Base-by-base conservation (phyloP, 1,284 basidiomycete genomes). In the Cystobasidiaceae sp. region DNA sequence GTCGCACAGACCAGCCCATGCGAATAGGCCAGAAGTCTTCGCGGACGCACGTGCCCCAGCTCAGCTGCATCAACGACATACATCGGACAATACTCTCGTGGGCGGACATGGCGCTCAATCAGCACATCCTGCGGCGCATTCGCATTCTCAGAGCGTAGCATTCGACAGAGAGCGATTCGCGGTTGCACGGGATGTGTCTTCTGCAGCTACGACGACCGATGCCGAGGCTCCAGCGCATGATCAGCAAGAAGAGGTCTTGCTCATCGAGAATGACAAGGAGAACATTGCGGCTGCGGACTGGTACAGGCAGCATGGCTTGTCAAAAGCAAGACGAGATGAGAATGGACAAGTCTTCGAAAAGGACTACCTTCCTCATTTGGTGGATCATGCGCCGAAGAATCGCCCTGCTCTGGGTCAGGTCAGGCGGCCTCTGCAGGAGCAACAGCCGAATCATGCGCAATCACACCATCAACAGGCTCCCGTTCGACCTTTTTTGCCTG, bases 381-480 rank as follows among this genome's bases (percentile, higher is more conserved):
- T n/a, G n/a, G n/a, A n/a, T 39, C 50, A 52, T 15, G 50, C 30
- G 3, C 15, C 33, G 15, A 56, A 60, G 17, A 2, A 44, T 28
- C 49, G 60, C 13, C 49, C 11, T 19, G 37, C 45, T 9, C 27
- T 54, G 21, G 34, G 32, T 28, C 46, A 62, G 30, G 39, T 54
- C 7, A 30, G 60, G 3, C 32, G 43, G n/a, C 61, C 51, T 4
- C 34, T 64, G 30, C 51, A 56, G 27, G 34, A 43, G 32, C 60
- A 62, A 19, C 54, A 56, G 37, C n/a, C n/a, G 4, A 56, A 56
- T 56, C 54, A n/a, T n/a, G n/a, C n/a, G n/a, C n/a, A n/a, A n/a
- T n/a, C n/a, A n/a, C n/a, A n/a, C n/a, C n/a, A 56, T 43, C 54
- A 43, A 30, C n/a, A n/a, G n/a, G 23, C 25, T 17, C 2, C 9